Percentiles rank a stretch among this genome's conserved stretches.
Conservation (phyloP, 2,329 filamentous ascomycete genomes). For the Colletotrichum chlorophyti region DNA sequence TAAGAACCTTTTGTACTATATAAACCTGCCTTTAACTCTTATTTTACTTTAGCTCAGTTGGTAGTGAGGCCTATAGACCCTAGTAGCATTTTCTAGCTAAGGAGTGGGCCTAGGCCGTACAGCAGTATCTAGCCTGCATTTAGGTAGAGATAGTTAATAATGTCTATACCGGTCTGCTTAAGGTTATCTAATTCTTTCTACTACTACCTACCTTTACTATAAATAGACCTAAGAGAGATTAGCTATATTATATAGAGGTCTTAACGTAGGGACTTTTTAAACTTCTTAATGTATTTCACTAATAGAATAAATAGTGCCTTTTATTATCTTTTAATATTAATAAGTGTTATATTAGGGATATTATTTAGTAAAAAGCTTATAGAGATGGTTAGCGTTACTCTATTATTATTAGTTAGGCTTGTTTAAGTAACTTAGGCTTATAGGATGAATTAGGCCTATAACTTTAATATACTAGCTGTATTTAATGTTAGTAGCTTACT, state of each 20-base stretch:
- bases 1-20: neutral
- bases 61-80: neutral
- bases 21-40: neutral
- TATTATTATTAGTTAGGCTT: neutral
- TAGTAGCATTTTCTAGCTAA: neutral
- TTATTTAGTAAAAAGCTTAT: neutral
- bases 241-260: neutral
- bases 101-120: neutral
- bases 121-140: neutral
- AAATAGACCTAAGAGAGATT: neutral
- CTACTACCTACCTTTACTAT: neutral
- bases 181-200: neutral
- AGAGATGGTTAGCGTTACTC: neutral
- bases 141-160: neutral
- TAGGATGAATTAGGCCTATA: neutral
- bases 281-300: neutral
- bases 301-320: neutral
- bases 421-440: neutral
- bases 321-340: neutral
- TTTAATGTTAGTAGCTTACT: neutral
- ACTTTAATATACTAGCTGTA: neutral
- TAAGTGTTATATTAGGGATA: neutral
- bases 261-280: neutral
- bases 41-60: neutral
- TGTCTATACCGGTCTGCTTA: neutral